Base-by-base conservation (phyloP, 2,329 filamentous ascomycete genomes). In the Aurifilum marmelostoma region DNA sequence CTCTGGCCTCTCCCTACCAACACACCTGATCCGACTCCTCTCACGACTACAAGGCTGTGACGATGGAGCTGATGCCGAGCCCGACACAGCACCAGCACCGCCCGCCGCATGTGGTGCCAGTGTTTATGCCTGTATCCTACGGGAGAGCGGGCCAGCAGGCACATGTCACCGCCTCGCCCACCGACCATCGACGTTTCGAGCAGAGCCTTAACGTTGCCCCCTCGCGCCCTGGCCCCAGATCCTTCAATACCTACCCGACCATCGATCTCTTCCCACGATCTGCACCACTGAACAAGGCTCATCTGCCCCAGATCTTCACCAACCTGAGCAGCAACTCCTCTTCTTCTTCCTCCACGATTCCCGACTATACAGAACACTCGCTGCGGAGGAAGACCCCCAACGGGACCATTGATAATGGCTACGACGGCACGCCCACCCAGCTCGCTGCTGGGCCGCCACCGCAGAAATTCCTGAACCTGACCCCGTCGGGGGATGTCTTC, bases 371-470 rank as follows among this genome's bases (percentile, higher is more conserved):
- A 66, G 93, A 97, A 78, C 90, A 97, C 78, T 92, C 93, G 74
- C 84, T 97, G 68, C 89, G 95, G 73, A 89, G 95, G 73, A 98
- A 98, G 80, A 98, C 95, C 11, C 96, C 95, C 5, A 95, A 91
- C 76, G 96, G 95, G n/a, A 97, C 94, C 50, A 87, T 98, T 71
- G 91, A 95, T 73, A 93, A 92, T 66, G 94, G 93, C 14, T 97
- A 97, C 76, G 94, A 98, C 84, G 93, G 92, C 41, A 92, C 92
- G 6, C 89, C 90, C 1, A 85, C 90, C 29, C 91, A 93, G 75
- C 88, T 91, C 74, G 88, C 86, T 12, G 88, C 90, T 47, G 91
- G 92, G 50, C 91, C 91, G 7, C 92, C 92, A 50, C 90, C 92
- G 1, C 83, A 89, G 61, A 97, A 97, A 80, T 94, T 97, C 77